phyloP scores from a whole-genome alignment of 306 rosid genomes.

The Delonix regia region DNA sequence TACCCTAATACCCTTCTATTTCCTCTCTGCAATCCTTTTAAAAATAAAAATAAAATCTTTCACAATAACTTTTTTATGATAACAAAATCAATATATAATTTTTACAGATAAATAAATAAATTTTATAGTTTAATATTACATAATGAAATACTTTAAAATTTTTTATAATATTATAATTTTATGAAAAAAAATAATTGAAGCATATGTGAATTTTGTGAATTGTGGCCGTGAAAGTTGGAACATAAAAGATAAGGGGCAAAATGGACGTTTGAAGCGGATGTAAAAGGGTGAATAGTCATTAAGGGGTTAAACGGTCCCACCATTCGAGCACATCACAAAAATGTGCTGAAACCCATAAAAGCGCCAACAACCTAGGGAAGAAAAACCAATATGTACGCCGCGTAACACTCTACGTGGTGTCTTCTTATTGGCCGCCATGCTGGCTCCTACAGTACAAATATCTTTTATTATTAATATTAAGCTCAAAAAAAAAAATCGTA shows the following conservation, averaged over 20 bases:
- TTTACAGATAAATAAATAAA: no score
- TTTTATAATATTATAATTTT: no score
- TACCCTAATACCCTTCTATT: not conserved
- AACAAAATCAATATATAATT: no score
- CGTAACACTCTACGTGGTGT: not conserved
- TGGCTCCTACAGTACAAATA: not conserved
- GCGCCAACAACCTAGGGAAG: not conserved
- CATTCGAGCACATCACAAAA: not conserved
- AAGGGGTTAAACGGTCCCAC: not conserved
- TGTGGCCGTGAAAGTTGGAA: no score
- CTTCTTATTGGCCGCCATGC: not conserved
- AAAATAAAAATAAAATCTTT: no score
- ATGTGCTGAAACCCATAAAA: slow-evolving; percentile 35
- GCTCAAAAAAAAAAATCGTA: not conserved
- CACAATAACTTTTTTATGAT: no score
- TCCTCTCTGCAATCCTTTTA: no score
- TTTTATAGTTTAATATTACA: no score
- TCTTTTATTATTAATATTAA: not conserved
- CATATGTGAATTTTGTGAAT: no score
- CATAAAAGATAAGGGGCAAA: not conserved
- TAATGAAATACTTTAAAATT: no score
- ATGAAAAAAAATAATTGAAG: no score
- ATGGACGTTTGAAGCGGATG: not conserved
- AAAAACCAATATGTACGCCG: not conserved
- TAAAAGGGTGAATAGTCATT: no score